phyloP scores from a whole-genome alignment of 23 red algal species.

The Gracilariopsis chorda region DNA sequence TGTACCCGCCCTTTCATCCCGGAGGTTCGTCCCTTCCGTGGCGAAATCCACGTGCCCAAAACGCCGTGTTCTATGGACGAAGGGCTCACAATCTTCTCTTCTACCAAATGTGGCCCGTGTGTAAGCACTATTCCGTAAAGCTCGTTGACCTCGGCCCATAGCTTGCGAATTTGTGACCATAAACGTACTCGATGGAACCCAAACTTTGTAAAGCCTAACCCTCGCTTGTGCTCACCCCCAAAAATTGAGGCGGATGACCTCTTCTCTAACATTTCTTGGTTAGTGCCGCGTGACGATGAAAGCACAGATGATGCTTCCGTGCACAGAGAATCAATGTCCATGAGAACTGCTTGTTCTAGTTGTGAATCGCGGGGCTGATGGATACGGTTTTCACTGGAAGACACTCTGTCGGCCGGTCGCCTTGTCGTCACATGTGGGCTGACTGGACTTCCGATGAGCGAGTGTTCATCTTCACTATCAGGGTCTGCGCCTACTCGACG shows the following conservation, averaged over 20 bases:
- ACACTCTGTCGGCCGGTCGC: not conserved
- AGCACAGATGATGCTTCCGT: constrained; percentile 54
- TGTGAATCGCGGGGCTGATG: not conserved
- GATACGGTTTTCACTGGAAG: not conserved
- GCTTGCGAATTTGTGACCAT: constrained; percentile 6
- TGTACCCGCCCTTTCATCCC: constrained; percentile 12
- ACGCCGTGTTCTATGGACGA: not conserved
- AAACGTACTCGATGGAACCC: constrained; percentile 12
- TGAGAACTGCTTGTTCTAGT: constrained; percentile 13
- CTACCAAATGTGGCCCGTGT: constrained; percentile 39
- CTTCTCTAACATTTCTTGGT: not conserved
- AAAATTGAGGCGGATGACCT: not conserved
- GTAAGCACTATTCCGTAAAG: constrained; percentile 37
- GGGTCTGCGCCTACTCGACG: not conserved
- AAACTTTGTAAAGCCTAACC: not conserved
- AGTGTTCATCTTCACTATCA: not conserved
- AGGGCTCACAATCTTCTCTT: constrained; percentile 44
- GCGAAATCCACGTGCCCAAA: constrained; percentile 32
- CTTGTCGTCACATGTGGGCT: constrained; percentile 12
- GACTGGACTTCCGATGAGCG: not conserved
- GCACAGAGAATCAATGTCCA: constrained; percentile 42
- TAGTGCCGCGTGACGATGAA: not conserved
- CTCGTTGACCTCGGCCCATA: constrained; percentile 40
- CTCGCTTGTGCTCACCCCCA: not conserved
- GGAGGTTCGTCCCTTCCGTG: constrained; percentile 8